Percentiles rank a stretch among this genome's conserved stretches.
phyloP scores from a whole-genome alignment of 768 basidiomycete species.

The Pulveroboletus frians region DNA sequence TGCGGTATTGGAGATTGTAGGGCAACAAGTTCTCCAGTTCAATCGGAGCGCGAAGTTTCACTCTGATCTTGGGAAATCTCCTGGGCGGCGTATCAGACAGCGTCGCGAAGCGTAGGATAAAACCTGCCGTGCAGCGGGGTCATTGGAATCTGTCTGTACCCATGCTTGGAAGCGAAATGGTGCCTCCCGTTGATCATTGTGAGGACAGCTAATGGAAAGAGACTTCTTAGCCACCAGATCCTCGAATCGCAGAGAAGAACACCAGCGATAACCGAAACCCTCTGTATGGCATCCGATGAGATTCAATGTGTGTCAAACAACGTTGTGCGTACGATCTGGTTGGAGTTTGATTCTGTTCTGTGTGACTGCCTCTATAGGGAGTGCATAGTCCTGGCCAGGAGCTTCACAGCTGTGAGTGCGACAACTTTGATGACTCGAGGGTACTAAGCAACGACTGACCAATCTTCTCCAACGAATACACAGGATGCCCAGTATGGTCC shows the following conservation, averaged over 20 bases:
- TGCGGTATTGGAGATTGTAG: conserved; percentile 91
- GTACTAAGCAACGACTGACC: conserved; percentile 35
- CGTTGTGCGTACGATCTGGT: conserved; percentile 72
- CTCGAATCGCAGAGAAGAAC: conserved; percentile 80
- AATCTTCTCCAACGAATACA: conserved; percentile 79
- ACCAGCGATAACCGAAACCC: conserved; percentile 97
- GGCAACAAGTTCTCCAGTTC: conserved; percentile 95
- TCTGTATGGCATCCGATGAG: conserved; percentile 41
- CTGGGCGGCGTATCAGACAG: conserved; percentile 36
- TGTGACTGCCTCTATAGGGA: conserved; percentile 87
- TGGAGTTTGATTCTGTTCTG: conserved; percentile 79
- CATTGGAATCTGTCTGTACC: conserved; percentile 67
- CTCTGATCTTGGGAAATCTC: conserved; percentile 76
- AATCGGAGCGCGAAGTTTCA: conserved; percentile 87
- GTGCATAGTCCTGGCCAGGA: conserved; percentile 81
- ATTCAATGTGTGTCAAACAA: not conserved
- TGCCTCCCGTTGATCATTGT: conserved; percentile 73
- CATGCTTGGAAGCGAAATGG: conserved; percentile 94
- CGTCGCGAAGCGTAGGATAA: not conserved
- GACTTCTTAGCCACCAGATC: conserved; percentile 67
- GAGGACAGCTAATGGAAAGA: conserved; percentile 82
- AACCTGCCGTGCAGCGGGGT: conserved; percentile 51
- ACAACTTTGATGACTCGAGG: not conserved
- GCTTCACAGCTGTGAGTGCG: conserved; percentile 64
- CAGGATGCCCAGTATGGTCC: conserved; percentile 77